Base-by-base conservation (phyloP, 306 rosid genomes). In the Lathyrus tuberosus region DNA sequence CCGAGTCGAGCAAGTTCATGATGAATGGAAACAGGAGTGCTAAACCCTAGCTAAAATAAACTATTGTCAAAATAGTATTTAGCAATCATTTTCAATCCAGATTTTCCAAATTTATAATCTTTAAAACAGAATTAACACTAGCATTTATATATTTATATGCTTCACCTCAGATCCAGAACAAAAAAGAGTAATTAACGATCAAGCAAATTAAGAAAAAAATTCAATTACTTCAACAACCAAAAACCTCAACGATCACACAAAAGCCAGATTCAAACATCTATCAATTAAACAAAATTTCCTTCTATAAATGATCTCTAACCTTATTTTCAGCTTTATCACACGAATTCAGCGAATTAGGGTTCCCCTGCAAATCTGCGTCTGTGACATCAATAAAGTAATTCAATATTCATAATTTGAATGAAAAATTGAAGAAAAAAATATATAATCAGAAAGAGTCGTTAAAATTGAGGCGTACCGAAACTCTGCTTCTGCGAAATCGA, bases 311-410 rank as follows among this genome's bases (percentile, higher is more conserved):
- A 72, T 70, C 63, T 63, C 91, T 82, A 35, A 93, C 96, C 90
- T 86, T 69, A 60, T 74, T 75, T 79, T 75, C 86, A 62, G 63
- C 83, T 79, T 78, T 71, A 60, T 16, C 86, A 62, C 15, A 63
- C 33, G 58, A 71, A 69, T 40, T 65, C 83, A 44, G 65, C 53
- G 77, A 31, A 62, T 80, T 37, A 71, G 85, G 71, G 65, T 54
- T 72, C 18, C 49, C 80, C 52, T 48, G 86, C 58, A 81, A 64
- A 75, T 83, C 98, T 90, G 82, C 16, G 12, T 83, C 98, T 93
- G 81, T 16, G 12, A 60, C 80, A 76, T 53, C 69, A 74, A 81
- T 58, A 63, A 49, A 77, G 62, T 46, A 75, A 52, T 14, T 64
- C 49, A 76, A 57, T 53, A 4, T 42, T 33, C 37, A 5, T 33